phyloP scores from a whole-genome alignment of 306 rosid genomes.

The Alnus glutinosa region DNA sequence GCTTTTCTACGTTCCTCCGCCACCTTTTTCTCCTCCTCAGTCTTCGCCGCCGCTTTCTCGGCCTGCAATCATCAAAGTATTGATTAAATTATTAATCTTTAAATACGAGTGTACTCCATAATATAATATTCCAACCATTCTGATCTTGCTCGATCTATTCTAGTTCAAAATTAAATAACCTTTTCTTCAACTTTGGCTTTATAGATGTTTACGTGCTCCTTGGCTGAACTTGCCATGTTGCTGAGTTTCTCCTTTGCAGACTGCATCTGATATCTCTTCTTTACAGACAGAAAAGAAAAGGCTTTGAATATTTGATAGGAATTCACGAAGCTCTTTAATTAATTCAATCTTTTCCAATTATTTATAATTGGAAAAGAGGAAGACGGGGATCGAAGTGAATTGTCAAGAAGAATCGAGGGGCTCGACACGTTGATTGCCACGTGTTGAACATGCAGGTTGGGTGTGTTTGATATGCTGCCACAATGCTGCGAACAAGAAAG shows the following conservation, averaged over 20 bases:
- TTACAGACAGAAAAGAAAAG: neutral
- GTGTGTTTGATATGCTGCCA: neutral
- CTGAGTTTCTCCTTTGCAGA: constrained; percentile 58
- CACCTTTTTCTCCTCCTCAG: constrained; percentile 51
- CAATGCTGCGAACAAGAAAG: too few relatives aligned
- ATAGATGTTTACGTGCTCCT: constrained; percentile 41
- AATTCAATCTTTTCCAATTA: neutral
- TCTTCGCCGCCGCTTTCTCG: constrained; percentile 55
- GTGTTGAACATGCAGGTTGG: neutral
- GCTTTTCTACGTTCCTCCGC: constrained; percentile 56
- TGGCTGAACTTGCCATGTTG: constrained; percentile 58
- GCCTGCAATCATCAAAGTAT: constrained; percentile 30
- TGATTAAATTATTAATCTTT: too few relatives aligned
- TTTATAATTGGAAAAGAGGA: neutral
- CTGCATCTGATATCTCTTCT: constrained; percentile 35
- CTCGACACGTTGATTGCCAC: neutral
- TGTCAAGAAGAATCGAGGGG: neutral
- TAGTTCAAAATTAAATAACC: constrained; percentile 13
- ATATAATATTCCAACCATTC: too few relatives aligned
- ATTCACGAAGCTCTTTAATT: too few relatives aligned
- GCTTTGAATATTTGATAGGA: neutral
- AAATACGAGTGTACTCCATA: too few relatives aligned
- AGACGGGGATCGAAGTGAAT: neutral
- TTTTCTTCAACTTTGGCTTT: constrained; percentile 63
- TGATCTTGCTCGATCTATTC: too few relatives aligned